These are phyloP conservation scores for Ustilago sp. DNA, from an alignment of 1,284 basidiomycete genomes.

Conservation along the genomic window DNA sequence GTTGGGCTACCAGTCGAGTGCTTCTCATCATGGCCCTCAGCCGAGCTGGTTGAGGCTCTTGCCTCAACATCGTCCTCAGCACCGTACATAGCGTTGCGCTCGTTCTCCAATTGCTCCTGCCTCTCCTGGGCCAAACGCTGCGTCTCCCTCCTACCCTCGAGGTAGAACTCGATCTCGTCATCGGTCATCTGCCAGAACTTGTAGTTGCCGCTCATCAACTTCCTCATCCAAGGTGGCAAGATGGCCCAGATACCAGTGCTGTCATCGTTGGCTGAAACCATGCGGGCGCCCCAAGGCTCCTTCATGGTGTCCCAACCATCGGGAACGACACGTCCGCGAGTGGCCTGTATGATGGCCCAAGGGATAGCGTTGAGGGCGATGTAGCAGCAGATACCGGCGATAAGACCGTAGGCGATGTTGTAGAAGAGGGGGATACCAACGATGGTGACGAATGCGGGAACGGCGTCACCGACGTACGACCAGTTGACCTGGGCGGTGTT, in stretches of 20 bases:
- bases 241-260: conserved; percentile 49
- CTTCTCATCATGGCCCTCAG: conserved; percentile 36
- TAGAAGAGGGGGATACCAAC: conserved; percentile 58
- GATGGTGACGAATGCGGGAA: conserved; percentile 73
- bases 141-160: conserved; percentile 62
- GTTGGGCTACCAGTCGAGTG: conserved; percentile 33
- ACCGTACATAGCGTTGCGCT: conserved; percentile 54
- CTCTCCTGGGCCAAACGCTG: conserved; percentile 47
- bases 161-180: conserved; percentile 63
- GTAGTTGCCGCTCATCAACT: conserved; percentile 57
- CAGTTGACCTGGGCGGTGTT: conserved; percentile 89
- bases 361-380: conserved; percentile 81
- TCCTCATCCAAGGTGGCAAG: conserved; percentile 65
- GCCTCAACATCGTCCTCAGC: conserved; percentile 48
- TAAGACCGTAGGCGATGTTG: conserved; percentile 90
- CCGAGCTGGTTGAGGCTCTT: conserved; percentile 25
- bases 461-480: conserved; percentile 83
- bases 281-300: conserved; percentile 61
- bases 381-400: conserved; percentile 81
- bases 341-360: conserved; percentile 73
- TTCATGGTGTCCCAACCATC: conserved; percentile 72
- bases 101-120: conserved; percentile 50
- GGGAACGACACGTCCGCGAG: conserved; percentile 77
- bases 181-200: conserved; percentile 66
- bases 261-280: conserved; percentile 50